Base-by-base conservation (phyloP, 805 yeast species). In the Yarrowia sp. region DNA sequence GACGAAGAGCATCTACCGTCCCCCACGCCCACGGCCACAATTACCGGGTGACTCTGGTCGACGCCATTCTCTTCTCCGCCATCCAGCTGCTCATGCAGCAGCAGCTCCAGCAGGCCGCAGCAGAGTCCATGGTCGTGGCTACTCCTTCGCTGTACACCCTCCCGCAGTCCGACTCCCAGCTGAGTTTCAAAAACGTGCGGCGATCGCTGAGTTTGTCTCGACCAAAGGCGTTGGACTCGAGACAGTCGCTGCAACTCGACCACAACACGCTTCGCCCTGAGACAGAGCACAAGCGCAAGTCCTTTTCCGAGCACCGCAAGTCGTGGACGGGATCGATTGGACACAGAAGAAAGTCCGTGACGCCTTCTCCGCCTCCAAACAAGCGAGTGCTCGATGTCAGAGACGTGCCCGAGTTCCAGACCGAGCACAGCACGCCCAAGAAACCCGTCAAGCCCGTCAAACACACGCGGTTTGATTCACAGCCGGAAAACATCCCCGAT, bases 101-200 rank as follows among this genome's bases (percentile, higher is more conserved):
- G 55, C 67, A 48, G 40, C 56, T 59, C 8, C 50, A 43, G 52
- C 65, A 59, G 52, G 65, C 65, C 10, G 63, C 63, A 0, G 73
- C 74, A 42, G 70, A 72, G 66, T 69, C 71, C 69, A 59, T 72
- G 69, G 68, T 72, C n/a, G 69, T 72, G 69, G 71, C 72, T n/a
- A 59, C 72, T 10, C 53, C 70, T 42, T 38, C 71, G 48, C 71
- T 56, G 40, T 56, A 56, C 40, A 16, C 63, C 3, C 22, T 56
- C 38, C 63, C 63, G 14, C 63, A 56, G 63, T 41, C 48, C 1
- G 63, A 56, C 63, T 56, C 63, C 3, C 63, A 56, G 63, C 63
- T 56, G 40, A 41, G 48, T 5, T 56, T 56, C 48, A 26, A 26
- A 19, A 56, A 56, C 15, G 63, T 56, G 40, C 22, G 63, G n/a